Base-by-base conservation (phyloP, 2,329 filamentous ascomycete genomes). In the Chaetomiaceae sp. region DNA sequence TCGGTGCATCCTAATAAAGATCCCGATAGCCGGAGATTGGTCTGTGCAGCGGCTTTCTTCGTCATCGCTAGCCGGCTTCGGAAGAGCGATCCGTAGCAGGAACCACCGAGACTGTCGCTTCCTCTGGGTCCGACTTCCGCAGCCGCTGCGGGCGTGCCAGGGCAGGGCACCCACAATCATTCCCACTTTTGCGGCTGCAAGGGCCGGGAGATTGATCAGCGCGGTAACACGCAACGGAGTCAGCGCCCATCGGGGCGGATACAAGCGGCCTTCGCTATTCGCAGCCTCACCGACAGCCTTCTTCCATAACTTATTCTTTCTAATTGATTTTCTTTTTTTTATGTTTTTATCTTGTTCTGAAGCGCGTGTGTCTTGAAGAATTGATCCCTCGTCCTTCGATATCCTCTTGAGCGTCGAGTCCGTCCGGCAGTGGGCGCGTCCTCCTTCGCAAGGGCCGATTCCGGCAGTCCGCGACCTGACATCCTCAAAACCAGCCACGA, bases 401-500 rank as follows among this genome's bases (percentile, higher is more conserved):
- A 34, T 14, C 38, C 21, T 4, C 27, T 27, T 36, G 16, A 42
- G 41, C 43, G 44, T 51, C 56, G 51, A 51, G 51, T 49, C 13
- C 44, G 29, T 46, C 38, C 16, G 4, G 42, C 50, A 41, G 46
- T 48, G 46, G 40, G 23, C 51, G 38, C 36, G 36, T 23, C 42
- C 27, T 32, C 50, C 33, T 41, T 40, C 13, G 37, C 25, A 38
- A n/a, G 33, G 32, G 44, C 52, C 52, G 40, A 53, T 54, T 47
- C 36, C 51, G 44, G 46, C 43, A 38, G 20, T 13, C 14, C 10
- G 10, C 2, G 25, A 30, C 16, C 29, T 30, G 34, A 40, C 36
- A 23, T n/a, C 43, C 11, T n/a, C n/a, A 10, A 33, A 33, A 32
- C 23, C 20, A 29, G 18, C 34, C 34, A 11, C 45, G 37, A 82